phyloP scores from a whole-genome alignment of 805 yeast species.

The Wickerhamiella galacta region DNA sequence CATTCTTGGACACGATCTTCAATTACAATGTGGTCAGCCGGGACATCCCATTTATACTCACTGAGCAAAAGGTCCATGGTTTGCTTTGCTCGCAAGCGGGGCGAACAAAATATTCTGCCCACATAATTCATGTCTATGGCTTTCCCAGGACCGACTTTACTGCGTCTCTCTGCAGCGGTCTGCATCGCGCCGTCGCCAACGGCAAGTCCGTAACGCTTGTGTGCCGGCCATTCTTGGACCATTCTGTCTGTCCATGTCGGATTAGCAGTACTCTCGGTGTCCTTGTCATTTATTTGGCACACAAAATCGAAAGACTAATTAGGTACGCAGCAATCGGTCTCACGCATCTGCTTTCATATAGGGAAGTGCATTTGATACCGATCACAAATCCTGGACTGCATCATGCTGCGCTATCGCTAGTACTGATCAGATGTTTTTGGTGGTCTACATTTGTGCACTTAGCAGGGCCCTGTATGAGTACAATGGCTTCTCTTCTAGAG shows the following conservation, averaged over 20 bases:
- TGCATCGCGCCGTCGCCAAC: constrained; percentile 67
- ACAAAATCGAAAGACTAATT: neutral
- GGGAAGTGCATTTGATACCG: no score
- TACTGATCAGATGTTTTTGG: no score
- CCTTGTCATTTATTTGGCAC: neutral
- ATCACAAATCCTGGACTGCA: no score
- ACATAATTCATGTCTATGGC: constrained; percentile 49
- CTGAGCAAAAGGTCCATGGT: constrained; percentile 53
- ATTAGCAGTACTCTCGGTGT: constrained; percentile 25
- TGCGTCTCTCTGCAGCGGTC: constrained; percentile 56
- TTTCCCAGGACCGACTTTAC: constrained; percentile 41
- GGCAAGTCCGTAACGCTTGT: constrained; percentile 75
- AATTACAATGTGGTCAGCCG: constrained; percentile 11
- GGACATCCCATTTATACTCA: constrained; percentile 24
- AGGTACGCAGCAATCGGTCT: neutral
- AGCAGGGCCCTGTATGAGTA: no score
- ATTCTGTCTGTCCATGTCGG: constrained; percentile 60
- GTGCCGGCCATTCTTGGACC: constrained; percentile 89
- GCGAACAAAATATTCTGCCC: constrained; percentile 58
- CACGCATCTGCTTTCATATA: neutral
- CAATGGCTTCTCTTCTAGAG: no score
- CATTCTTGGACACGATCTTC: constrained; percentile 70
- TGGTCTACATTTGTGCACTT: no score
- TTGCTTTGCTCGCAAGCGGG: constrained; percentile 61
- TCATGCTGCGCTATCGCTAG: no score